phyloP scores from a whole-genome alignment of 352 stramenopile genomes.

The Aphanomyces stellatus region DNA sequence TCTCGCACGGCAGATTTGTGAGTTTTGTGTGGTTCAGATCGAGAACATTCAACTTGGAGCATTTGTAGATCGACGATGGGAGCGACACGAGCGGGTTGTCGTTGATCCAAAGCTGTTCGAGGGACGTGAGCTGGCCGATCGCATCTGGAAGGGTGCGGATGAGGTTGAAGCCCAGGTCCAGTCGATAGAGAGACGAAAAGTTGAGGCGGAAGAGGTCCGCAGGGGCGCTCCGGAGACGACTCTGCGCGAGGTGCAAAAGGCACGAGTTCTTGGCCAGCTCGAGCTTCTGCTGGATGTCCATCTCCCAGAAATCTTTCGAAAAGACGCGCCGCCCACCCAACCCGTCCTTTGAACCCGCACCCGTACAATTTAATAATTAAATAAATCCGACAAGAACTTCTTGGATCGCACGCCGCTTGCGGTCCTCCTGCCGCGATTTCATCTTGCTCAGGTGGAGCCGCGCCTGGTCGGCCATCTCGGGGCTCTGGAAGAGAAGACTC shows the following conservation, averaged over 20 bases:
- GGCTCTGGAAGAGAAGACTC: slow-evolving; percentile 4
- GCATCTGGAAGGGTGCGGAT: slow-evolving; percentile 44
- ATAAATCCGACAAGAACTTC: too few species aligned
- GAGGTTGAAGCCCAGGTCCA: slow-evolving; percentile 81
- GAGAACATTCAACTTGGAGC: slow-evolving; percentile 53
- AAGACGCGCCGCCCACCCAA: background rate
- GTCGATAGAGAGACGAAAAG: slow-evolving; percentile 39
- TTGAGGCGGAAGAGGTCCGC: slow-evolving; percentile 28
- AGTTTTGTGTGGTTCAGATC: slow-evolving; percentile 67
- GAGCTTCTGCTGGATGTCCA: slow-evolving; percentile 24
- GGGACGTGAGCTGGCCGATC: slow-evolving; percentile 39
- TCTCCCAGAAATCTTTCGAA: background rate
- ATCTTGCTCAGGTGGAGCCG: background rate
- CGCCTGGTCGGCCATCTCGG: slow-evolving; percentile 2
- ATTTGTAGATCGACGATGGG: slow-evolving; percentile 47
- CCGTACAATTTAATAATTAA: too few species aligned
- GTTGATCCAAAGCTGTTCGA: slow-evolving; percentile 79
- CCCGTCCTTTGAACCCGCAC: too few species aligned
- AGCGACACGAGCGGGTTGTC: slow-evolving; percentile 66
- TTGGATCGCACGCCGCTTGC: background rate
- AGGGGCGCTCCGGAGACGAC: slow-evolving; percentile 34
- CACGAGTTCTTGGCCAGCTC: slow-evolving; percentile 51
- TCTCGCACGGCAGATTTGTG: slow-evolving; percentile 44
- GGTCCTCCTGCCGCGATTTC: background rate
- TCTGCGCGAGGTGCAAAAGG: slow-evolving; percentile 46